Evolutionary conservation across 2,329 filamentous ascomycete genomes (phyloP), one percentile per base, ranked within the genome.

Genomic region (Diplodia corticola): DNA sequence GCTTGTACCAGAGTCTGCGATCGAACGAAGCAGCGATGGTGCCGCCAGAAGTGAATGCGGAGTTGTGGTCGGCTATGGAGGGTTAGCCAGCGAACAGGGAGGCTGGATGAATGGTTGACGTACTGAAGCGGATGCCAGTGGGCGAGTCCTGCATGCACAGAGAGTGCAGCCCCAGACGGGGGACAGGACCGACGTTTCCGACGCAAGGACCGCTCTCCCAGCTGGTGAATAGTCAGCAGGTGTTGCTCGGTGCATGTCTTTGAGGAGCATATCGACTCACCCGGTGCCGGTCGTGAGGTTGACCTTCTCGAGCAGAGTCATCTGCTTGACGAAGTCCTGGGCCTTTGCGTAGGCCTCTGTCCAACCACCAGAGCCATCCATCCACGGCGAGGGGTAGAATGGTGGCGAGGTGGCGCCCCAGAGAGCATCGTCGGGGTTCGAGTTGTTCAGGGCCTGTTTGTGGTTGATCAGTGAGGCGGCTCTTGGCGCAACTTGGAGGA

Each of bases 241-340:
- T 64, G 50, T 2, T 15, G 2, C 1, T 5, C 7, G 9, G 20
- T 17, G 22, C 13, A n/a, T 51, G 35, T 28, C 2, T 13, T 53
- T 20, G n/a, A 2, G 49, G 35, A 22, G 51, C 35, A 15, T 37
- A 12, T 22, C 13, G 48, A 71, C 88, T 77, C 80, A 94, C 86
- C 93, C 93, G 69, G 90, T 86, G 77, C 94, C 94, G 0, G 93
- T 97, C 2, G 94, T 98, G 69, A 99, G 77, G 77, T 98, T 98
- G 78, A 98, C 92, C 81, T 97, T 97, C 78, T 97, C 93, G 12
- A 88, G 75, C 40, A 97, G 83, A 0, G 92, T 96, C 79, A 97
- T 80, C 75, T 93, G 88, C 10, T 89, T 90, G 53, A 97, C 92
- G 73, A 97, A 94, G 2, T 84, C 86, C 70, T 86, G 87, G 1